Evolutionary conservation across 2,329 filamentous ascomycete genomes (phyloP).

Genomic region (Fusarium duplospermum): DNA sequence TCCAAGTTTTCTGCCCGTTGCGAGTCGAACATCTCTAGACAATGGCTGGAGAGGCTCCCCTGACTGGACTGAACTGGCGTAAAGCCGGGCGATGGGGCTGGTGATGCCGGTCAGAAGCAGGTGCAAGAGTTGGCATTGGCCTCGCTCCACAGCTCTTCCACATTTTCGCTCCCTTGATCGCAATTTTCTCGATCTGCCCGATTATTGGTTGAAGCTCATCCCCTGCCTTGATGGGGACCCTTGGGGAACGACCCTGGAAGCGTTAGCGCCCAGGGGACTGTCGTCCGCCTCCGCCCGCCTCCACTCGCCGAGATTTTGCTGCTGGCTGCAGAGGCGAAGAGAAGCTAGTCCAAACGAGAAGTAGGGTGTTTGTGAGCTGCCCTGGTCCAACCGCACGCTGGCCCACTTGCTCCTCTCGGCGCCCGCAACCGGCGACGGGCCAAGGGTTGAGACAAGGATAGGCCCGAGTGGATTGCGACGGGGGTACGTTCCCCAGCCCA

Average conservation of each 20-base stretch:
- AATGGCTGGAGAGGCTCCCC: background rate
- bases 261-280: slow-evolving; percentile 39
- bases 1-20: background rate
- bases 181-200: slow-evolving; percentile 47
- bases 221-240: slow-evolving; percentile 46
- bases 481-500: slow-evolving; percentile 20
- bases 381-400: slow-evolving; percentile 15
- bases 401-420: slow-evolving; percentile 20
- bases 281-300: slow-evolving; percentile 31
- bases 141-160: slow-evolving; percentile 11
- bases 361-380: slow-evolving; percentile 23
- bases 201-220: slow-evolving; percentile 50
- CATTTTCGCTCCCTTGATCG: slow-evolving; percentile 27
- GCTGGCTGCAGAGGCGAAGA: background rate
- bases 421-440: slow-evolving; percentile 28
- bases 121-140: slow-evolving; percentile 16
- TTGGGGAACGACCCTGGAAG: slow-evolving; percentile 42
- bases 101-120: slow-evolving; percentile 19
- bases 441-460: slow-evolving; percentile 9
- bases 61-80: background rate
- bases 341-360: slow-evolving; percentile 15
- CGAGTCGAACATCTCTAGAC: background rate
- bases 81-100: slow-evolving; percentile 8
- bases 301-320: slow-evolving; percentile 20
- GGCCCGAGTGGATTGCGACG: background rate